Conservation (phyloP, 2,329 filamentous ascomycete genomes). For the Parafenestella ontariensis region DNA sequence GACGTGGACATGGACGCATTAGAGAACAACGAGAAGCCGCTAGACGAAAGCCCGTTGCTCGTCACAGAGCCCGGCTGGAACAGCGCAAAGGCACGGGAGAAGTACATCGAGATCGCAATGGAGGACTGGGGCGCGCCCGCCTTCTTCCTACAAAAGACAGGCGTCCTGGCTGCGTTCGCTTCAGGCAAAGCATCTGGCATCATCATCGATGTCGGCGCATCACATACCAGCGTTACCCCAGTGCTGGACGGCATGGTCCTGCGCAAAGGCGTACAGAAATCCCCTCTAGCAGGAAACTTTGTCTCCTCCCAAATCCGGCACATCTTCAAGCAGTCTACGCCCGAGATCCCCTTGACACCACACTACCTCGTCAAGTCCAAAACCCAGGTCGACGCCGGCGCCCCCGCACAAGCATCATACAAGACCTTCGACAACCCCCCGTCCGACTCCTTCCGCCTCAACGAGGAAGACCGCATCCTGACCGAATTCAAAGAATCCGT, state of each 20-base stretch:
- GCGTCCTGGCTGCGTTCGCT: constrained; percentile 89
- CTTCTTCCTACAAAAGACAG: constrained; percentile 89
- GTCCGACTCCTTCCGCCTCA: constrained; percentile 74
- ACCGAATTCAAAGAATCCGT: constrained; percentile 98
- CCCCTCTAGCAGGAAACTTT: constrained; percentile 86
- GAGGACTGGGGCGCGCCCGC: constrained; percentile 95
- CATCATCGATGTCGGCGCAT: constrained; percentile 89
- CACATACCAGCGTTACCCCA: constrained; percentile 86
- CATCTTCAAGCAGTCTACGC: constrained; percentile 73
- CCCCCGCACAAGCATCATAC: constrained; percentile 77
- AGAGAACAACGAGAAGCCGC: constrained; percentile 71
- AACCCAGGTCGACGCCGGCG: constrained; percentile 83
- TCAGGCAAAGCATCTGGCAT: constrained; percentile 92
- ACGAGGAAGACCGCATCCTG: constrained; percentile 91
- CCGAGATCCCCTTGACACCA: constrained; percentile 77
- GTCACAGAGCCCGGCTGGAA: constrained; percentile 98
- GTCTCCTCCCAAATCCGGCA: constrained; percentile 86
- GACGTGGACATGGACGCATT: constrained; percentile 64
- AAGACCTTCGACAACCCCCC: constrained; percentile 70
- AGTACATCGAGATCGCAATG: constrained; percentile 95
- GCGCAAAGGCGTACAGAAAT: constrained; percentile 84
- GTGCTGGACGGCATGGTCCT: constrained; percentile 95
- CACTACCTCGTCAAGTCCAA: constrained; percentile 90
- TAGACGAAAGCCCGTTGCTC: constrained; percentile 88
- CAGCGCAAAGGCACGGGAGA: constrained; percentile 83